phyloP scores from a whole-genome alignment of 2,329 filamentous ascomycete species.

The Curvularia spicifera region DNA sequence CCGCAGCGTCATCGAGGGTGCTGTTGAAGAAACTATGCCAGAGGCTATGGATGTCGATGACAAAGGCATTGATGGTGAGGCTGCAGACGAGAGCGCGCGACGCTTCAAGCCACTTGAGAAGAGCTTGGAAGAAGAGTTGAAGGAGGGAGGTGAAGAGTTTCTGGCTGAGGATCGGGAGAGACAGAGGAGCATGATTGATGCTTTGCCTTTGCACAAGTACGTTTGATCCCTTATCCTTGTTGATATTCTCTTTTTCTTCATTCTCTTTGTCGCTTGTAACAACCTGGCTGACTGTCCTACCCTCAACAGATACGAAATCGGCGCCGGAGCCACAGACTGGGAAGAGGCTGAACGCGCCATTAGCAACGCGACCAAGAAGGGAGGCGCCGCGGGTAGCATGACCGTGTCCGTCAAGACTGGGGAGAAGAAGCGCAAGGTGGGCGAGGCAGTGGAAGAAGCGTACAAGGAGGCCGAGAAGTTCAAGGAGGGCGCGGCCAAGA shows the following conservation, averaged over 20 bases:
- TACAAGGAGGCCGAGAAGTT: conserved; percentile 47
- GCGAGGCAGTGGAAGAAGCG: conserved; percentile 59
- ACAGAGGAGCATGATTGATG: conserved; percentile 87
- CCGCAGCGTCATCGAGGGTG: conserved; percentile 73
- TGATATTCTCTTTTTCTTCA: not conserved
- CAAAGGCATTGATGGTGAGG: conserved; percentile 62
- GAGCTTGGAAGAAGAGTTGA: conserved; percentile 79
- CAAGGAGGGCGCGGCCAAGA: conserved; percentile 43
- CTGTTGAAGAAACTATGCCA: conserved; percentile 59
- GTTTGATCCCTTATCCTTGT: conserved; percentile 33
- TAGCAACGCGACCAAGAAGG: conserved; percentile 52
- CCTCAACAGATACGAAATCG: conserved; percentile 52
- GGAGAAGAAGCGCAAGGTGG: conserved; percentile 77
- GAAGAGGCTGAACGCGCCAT: conserved; percentile 77
- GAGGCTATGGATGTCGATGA: conserved; percentile 51
- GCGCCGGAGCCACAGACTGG: conserved; percentile 60
- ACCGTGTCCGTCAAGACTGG: conserved; percentile 83
- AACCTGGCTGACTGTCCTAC: conserved; percentile 10
- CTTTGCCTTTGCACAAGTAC: conserved; percentile 85
- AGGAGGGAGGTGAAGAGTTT: conserved; percentile 80
- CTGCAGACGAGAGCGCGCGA: conserved; percentile 62
- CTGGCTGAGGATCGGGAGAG: conserved; percentile 72
- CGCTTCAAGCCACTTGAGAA: conserved; percentile 74
- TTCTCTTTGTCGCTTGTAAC: not conserved
- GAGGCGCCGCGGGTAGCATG: conserved; percentile 60